Evolutionary conservation across 228 moss, liverwort and hornwort genomes (phyloP).

Genomic region (Sphagnum magellanicum): DNA sequence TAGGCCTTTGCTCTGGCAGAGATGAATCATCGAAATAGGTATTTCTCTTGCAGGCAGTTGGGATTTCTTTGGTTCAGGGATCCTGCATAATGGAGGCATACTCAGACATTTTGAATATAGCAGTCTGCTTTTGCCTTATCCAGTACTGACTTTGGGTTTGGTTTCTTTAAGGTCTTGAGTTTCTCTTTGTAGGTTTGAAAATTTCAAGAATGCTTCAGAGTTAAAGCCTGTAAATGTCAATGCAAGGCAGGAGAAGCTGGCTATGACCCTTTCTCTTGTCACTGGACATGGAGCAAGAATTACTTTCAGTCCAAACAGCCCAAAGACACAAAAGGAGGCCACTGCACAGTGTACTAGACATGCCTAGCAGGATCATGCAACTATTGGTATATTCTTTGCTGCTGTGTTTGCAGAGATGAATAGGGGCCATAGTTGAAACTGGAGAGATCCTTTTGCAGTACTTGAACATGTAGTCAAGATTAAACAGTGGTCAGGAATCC

Average conservation of each 20-base stretch:
- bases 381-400: too few species aligned
- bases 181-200: conserved; percentile 58
- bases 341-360: conserved; percentile 8
- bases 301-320: conserved; percentile 75
- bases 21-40: conserved; percentile 94
- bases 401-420: too few species aligned
- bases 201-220: conserved; percentile 96
- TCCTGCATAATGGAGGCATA: too few species aligned
- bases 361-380: too few species aligned
- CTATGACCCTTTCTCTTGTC: conserved; percentile 96
- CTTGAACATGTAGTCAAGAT: too few species aligned
- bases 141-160: conserved; percentile 32
- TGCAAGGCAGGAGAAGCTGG: conserved; percentile 99
- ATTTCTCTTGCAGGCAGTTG: too few species aligned
- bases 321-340: conserved; percentile 56
- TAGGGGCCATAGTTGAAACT: too few species aligned
- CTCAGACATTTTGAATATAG: too few species aligned
- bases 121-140: conserved; percentile 20
- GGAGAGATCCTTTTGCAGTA: too few species aligned
- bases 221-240: conserved; percentile 88
- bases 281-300: conserved; percentile 97
- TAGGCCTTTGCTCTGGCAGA: conserved; percentile 93
- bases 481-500: too few species aligned
- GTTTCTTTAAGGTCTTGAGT: too few species aligned
- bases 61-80: too few species aligned